Base-by-base conservation (phyloP, 192 early-diverging fungal species). In the Coemansia sp. region DNA sequence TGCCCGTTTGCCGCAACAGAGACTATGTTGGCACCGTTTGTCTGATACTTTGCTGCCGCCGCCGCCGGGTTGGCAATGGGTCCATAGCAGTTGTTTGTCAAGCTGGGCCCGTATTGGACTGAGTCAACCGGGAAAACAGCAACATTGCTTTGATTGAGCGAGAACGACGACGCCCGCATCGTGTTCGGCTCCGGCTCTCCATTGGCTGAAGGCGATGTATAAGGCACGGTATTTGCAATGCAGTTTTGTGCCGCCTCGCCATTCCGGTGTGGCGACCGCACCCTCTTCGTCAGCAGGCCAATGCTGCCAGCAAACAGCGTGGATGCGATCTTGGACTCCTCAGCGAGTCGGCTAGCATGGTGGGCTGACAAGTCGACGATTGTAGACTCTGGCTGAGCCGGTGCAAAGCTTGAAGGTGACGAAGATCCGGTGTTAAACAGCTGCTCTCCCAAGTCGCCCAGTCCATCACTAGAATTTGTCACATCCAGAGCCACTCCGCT, bases 1-100 rank as follows among this genome's bases (percentile, higher is more conserved):
- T 64, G 50, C 1, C 42, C 67, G 26, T 52, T 67, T 8, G 72
- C 60, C n/a, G 75, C 80, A 10, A 82, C 80, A 46, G 80, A 71
- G 8, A 82, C 69, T 5, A 61, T 40, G 46, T 57, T 63, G 40
- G 68, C 58, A 4, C 46, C 9, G 60, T 14, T 40, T 37, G 32
- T 50, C 61, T 66, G 62, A 33, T 55, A 14, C 42, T 75, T 68
- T 16, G 37, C 11, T 16, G 37, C 3, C 35, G 35, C 35, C 9
- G 64, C 49, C n/a, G 37, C 52, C 14, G 60, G 47, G 7, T 67
- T 68, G 6, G 74, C 19, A 33, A 64, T 61, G 9, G 68, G 58
- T 6, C 60, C 57, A 19, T 67, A 64, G 50, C 42, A 49, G 32
- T 19, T 17, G 42, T 46, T 38, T 9, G 30, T 38, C 13, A 63